Conservation (phyloP, 2,329 filamentous ascomycete genomes). For the Teratosphaeriaceae sp. region DNA sequence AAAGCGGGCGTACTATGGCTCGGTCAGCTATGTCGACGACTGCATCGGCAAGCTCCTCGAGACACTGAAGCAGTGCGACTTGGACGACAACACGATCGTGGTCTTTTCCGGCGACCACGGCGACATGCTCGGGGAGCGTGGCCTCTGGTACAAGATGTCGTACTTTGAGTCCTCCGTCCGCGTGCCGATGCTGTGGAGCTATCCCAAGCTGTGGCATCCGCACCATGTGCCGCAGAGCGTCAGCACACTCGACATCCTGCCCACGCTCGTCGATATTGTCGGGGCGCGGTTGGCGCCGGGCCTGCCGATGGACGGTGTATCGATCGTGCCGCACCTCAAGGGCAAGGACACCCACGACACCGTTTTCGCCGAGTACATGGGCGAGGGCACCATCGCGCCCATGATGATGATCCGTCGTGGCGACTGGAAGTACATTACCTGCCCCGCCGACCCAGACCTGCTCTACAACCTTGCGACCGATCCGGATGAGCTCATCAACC, state of each 20-base stretch:
- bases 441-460: conserved; percentile 75
- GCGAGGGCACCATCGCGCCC: conserved; percentile 81
- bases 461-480: conserved; percentile 74
- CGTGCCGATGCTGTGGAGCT: conserved; percentile 78
- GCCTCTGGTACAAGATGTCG: conserved; percentile 96
- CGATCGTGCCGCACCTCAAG: conserved; percentile 70
- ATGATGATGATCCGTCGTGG: conserved; percentile 92
- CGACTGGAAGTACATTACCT: conserved; percentile 85
- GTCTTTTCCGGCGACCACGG: conserved; percentile 92
- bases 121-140: conserved; percentile 90
- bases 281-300: conserved; percentile 61
- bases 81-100: conserved; percentile 81
- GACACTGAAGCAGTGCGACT: conserved; percentile 68
- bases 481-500: conserved; percentile 69
- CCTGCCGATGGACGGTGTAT: conserved; percentile 80
- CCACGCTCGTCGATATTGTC: conserved; percentile 78
- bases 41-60: conserved; percentile 77
- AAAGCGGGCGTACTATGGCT: conserved; percentile 83
- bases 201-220: conserved; percentile 67
- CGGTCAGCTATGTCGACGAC: conserved; percentile 89
- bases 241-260: conserved; percentile 83
- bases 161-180: conserved; percentile 90
- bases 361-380: conserved; percentile 92
- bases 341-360: conserved; percentile 67
- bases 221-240: conserved; percentile 77